These are phyloP conservation scores for Colletotrichum cereale DNA, from an alignment of 2,329 filamentous ascomycete genomes.

Conservation along the genomic window DNA sequence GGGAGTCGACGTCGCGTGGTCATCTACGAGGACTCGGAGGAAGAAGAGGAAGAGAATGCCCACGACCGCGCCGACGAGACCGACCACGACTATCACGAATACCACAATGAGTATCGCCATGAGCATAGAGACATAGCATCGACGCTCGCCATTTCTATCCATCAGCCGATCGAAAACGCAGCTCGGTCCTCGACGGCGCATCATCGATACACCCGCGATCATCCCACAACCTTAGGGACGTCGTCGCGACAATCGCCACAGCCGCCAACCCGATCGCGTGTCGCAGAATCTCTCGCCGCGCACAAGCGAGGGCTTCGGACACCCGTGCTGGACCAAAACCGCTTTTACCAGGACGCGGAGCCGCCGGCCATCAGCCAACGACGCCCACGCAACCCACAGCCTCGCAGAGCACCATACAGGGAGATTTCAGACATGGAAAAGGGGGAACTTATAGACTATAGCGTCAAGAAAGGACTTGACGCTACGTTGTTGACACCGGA, in stretches of 20 bases:
- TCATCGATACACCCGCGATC: not conserved
- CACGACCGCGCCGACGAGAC: not conserved
- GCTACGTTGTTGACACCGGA: constrained; percentile 20
- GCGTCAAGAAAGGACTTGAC: constrained; percentile 3
- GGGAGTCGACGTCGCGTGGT: constrained; percentile 14
- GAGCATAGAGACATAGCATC: constrained; percentile 2
- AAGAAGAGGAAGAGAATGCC: constrained; percentile 1
- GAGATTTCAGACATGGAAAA: constrained; percentile 19
- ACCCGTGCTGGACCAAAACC: constrained; percentile 26
- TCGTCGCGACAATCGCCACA: constrained; percentile 23
- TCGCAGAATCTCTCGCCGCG: constrained; percentile 3
- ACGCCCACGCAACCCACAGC: constrained; percentile 8
- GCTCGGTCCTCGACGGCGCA: not conserved
- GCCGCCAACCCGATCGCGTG: constrained; percentile 12
- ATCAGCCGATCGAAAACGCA: constrained; percentile 4
- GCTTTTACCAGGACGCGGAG: constrained; percentile 33
- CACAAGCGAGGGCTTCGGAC: constrained; percentile 29
- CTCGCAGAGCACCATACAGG: constrained; percentile 4
- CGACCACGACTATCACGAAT: not conserved
- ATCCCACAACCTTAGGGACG: not conserved
- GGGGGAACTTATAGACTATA: not conserved
- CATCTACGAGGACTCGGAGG: constrained; percentile 32
- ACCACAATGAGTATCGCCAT: constrained; percentile 9
- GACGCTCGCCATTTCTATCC: constrained; percentile 13
- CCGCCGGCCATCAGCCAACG: constrained; percentile 28